Evolutionary conservation across 805 yeast genomes (phyloP), one percentile per base, ranked within the genome.

Genomic region (Saturnispora gosingensis): DNA sequence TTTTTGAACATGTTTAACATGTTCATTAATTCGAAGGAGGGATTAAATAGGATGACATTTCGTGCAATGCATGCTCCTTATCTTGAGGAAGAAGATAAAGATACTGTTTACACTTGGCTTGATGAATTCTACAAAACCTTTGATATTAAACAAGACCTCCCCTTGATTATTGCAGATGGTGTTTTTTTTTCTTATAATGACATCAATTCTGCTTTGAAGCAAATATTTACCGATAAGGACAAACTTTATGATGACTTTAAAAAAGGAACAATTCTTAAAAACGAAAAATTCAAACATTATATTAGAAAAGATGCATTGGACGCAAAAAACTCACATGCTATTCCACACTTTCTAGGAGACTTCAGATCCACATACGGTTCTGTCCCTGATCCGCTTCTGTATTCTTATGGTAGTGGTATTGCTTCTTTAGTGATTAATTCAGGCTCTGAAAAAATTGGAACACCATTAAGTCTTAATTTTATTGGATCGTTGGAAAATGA

Each of bases 151-250:
- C 49, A 45, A 15, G 28, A 59, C 0, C 61, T 64, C 1, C 82
- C 91, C 0, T 64, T 76, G 0, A 68, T 88, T 4, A 73, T 88
- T 47, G 78, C 80, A 28, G 85, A 91, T 64, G 98, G 98, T 43
- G 81, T 82, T 6, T 74, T 85, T 16, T 67, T 72, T 53, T 74
- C 73, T 3, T 72, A 83, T 57, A 51, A 53, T 27, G 67, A 73
- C 1, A 69, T 73, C 85, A 80, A 81, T 54, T 68, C 69, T 43
- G 62, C 75, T 1, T 64, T 83, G 59, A 73, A 79, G 3, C 85
- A 82, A 56, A 57, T 82, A 16, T 67, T 70, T 24, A 71, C 68
- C 24, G 98, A 90, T 67, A 72, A 72, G 20, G 50, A 59, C 2
- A 51, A 58, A 6, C 54, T 78, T 7, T 65, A 68, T 45, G 53